A percentile compares a stretch with the other conserved stretches of the same genome.
Conservation (phyloP, 2,329 filamentous ascomycete genomes). For the Cercospora sp. region DNA sequence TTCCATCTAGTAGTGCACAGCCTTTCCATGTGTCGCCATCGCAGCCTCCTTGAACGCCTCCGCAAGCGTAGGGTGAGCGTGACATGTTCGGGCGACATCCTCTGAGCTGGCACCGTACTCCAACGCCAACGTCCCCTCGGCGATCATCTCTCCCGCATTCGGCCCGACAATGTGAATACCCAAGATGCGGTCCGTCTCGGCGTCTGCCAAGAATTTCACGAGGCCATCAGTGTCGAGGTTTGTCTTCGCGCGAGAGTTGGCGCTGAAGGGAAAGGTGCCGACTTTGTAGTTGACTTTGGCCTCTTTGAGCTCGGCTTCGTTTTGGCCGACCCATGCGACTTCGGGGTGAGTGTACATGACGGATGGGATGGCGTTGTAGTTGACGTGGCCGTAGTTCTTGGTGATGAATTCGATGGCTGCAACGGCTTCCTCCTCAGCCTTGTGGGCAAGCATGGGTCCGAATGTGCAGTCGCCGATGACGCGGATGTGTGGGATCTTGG, state of each 20-base stretch:
- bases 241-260: conserved; percentile 98
- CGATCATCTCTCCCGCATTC: conserved; percentile 99
- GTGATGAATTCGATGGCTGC: conserved; percentile 95
- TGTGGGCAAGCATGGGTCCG: conserved; percentile 94
- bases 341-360: conserved; percentile 99
- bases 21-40: conserved; percentile 93
- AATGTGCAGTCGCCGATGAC: conserved; percentile 96
- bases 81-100: conserved; percentile 91
- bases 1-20: conserved; percentile 80
- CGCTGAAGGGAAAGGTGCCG: conserved; percentile 94
- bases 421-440: conserved; percentile 97
- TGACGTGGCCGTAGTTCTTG: conserved; percentile 97
- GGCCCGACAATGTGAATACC: conserved; percentile 96
- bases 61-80: conserved; percentile 92
- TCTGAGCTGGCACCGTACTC: conserved; percentile 96
- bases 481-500: conserved; percentile 94
- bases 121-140: conserved; percentile 88
- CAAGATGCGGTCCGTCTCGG: conserved; percentile 92
- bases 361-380: conserved; percentile 95
- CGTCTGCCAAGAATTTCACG: conserved; percentile 96
- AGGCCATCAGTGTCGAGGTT: conserved; percentile 94
- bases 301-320: conserved; percentile 91
- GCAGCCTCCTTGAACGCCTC: conserved; percentile 99
- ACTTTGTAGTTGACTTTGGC: conserved; percentile 87
- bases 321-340: conserved; percentile 98